These are phyloP conservation scores for Cymbopogon citratus DNA, from an alignment of 176 grass and related monocot species.

Conservation along the genomic window DNA sequence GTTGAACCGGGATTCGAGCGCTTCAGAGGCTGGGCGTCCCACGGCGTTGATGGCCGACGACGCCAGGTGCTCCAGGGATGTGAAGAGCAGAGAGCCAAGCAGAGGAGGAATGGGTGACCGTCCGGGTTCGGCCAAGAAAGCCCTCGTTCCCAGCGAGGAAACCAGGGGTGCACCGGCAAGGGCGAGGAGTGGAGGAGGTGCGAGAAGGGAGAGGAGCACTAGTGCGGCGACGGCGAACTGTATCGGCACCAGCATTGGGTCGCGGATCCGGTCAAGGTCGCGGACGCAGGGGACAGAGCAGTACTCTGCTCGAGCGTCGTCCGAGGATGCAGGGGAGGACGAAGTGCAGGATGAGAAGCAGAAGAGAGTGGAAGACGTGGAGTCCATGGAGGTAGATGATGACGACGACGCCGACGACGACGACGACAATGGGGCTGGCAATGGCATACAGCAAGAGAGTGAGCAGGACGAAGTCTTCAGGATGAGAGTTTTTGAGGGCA, in stretches of 20 bases:
- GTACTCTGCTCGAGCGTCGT: neutral
- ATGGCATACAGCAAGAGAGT: neutral
- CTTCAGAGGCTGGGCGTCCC: neutral
- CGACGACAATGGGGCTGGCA: neutral
- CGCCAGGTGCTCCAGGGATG: neutral
- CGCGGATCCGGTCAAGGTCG: neutral
- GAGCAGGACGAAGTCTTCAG: neutral
- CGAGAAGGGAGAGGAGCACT: neutral
- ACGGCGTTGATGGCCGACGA: neutral
- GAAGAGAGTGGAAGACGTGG: neutral
- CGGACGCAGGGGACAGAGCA: neutral
- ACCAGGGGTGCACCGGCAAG: neutral
- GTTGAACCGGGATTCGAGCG: neutral
- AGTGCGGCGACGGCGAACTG: neutral
- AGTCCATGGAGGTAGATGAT: neutral
- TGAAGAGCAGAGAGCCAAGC: neutral
- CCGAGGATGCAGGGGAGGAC: neutral
- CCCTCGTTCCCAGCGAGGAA: neutral
- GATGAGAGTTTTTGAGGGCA: slow-evolving; percentile 23
- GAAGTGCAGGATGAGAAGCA: neutral
- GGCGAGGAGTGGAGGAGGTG: neutral
- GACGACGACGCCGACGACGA: neutral
- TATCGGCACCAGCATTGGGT: neutral
- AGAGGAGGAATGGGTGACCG: neutral
- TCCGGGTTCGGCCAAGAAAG: neutral